phyloP scores from a whole-genome alignment of 306 rosid genomes.

The Ormosia emarginata region DNA sequence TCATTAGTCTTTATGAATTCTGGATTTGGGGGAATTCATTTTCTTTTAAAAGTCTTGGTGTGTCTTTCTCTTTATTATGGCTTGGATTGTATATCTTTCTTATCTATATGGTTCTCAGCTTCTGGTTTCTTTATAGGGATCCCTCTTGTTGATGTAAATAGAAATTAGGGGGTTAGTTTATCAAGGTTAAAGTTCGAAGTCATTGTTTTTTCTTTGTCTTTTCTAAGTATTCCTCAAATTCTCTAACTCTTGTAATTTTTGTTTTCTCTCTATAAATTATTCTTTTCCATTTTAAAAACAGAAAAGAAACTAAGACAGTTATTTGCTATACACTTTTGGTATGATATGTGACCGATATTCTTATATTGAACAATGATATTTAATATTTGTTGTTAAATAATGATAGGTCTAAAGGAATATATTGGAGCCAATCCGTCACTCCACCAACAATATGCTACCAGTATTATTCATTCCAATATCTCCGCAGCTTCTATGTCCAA shows the following conservation, averaged over 20 bases:
- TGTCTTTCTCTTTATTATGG: background rate
- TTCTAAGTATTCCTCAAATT: background rate
- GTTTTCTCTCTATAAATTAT: background rate
- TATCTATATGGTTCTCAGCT: no score
- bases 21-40: background rate
- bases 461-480: constrained; percentile 44
- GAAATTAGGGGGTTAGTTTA: background rate
- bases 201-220: background rate
- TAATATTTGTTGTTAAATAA: constrained; percentile 11
- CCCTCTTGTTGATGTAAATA: no score
- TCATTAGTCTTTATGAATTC: background rate
- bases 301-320: background rate
- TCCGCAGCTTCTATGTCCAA: constrained; percentile 42
- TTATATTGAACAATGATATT: background rate
- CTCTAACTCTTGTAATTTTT: background rate
- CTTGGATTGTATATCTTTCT: no score
- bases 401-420: constrained; percentile 83
- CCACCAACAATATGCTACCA: constrained; percentile 37
- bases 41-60: background rate
- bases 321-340: background rate
- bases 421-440: constrained; percentile 76
- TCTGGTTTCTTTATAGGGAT: no score
- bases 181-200: background rate
- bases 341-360: background rate
- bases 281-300: background rate